Conservation (phyloP, 2,329 filamentous ascomycete genomes). For the Pestalotiopsis sp. region DNA sequence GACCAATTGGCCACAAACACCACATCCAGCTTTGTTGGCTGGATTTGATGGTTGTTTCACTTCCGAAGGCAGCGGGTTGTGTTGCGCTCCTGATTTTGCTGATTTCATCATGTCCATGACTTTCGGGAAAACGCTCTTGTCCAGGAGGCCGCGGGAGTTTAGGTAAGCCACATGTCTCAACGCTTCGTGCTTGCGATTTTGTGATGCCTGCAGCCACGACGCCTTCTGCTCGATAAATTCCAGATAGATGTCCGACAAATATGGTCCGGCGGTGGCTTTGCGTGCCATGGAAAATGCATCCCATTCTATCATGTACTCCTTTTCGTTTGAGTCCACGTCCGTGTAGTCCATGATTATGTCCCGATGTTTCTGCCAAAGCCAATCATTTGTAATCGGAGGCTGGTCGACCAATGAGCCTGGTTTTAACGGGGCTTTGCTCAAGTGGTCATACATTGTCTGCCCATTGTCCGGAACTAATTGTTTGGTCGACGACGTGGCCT, state of each 20-base stretch:
- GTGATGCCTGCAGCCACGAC: conserved; percentile 51
- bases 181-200: conserved; percentile 53
- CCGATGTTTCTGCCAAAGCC: conserved; percentile 61
- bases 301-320: conserved; percentile 62
- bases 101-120: conserved; percentile 46
- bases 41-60: conserved; percentile 17
- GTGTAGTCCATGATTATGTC: conserved; percentile 59
- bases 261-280: conserved; percentile 52
- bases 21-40: conserved; percentile 44
- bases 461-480: conserved; percentile 50
- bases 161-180: conserved; percentile 56
- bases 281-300: conserved; percentile 55
- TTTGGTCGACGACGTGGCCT: conserved; percentile 29
- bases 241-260: conserved; percentile 53
- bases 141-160: conserved; percentile 48
- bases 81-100: conserved; percentile 34
- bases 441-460: conserved; percentile 57
- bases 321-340: conserved; percentile 55
- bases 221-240: conserved; percentile 53
- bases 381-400: conserved; percentile 46
- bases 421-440: conserved; percentile 54
- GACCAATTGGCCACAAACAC: conserved; percentile 49
- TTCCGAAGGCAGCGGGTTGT: conserved; percentile 31
- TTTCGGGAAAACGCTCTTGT: conserved; percentile 43
- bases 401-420: conserved; percentile 50